Evolutionary conservation across 139 green algal genomes (phyloP).

Genomic region (Pleodorina starrii): DNA sequence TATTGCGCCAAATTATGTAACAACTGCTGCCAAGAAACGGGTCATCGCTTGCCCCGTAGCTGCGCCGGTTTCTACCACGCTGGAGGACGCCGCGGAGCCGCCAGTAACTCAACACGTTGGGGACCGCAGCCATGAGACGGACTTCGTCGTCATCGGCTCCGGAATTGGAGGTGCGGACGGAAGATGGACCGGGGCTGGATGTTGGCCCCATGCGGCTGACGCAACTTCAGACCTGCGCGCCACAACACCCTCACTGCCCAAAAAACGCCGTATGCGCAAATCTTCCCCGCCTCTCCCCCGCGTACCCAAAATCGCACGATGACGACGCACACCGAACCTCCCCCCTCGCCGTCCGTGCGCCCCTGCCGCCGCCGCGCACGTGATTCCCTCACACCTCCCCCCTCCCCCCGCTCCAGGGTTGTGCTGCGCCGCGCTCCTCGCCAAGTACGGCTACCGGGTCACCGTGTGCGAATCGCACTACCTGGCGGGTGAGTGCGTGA

Average conservation of each 20-base stretch:
- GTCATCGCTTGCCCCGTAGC: background rate
- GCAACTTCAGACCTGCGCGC: no score
- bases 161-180: constrained; percentile 79
- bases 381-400: no score
- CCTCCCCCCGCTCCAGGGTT: constrained; percentile 68
- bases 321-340: no score
- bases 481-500: constrained; percentile 77
- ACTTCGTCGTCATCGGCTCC: constrained; percentile 79
- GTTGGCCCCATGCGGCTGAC: background rate
- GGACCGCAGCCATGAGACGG: constrained; percentile 66
- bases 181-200: no score
- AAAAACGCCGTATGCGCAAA: no score
- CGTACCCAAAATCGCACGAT: no score
- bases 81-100: background rate
- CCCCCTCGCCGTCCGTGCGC: no score
- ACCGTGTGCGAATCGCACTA: constrained; percentile 90
- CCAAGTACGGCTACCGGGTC: constrained; percentile 78
- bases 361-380: no score
- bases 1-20: background rate
- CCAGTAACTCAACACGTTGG: background rate
- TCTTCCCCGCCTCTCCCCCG: no score
- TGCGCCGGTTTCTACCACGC: background rate
- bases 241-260: no score
- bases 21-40: background rate
- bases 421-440: constrained; percentile 83